Base-by-base conservation (phyloP, 495 filamentous ascomycete species). In the Trichocladium uniseriatum region DNA sequence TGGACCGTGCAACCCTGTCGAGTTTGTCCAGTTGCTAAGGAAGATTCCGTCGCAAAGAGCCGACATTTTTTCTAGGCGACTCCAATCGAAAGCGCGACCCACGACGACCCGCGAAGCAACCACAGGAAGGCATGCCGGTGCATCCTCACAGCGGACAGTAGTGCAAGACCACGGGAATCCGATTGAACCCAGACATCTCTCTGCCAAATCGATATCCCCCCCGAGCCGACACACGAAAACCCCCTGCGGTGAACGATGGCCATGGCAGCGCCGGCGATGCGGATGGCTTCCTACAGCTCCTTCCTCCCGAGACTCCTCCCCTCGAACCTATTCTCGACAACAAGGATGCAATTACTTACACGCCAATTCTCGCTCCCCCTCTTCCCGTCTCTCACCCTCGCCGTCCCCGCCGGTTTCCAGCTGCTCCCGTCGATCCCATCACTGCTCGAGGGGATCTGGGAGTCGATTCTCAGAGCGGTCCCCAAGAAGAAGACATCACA, bases 401-500 rank as follows among this genome's bases (percentile, higher is more conserved):
- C 71, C 5, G 64, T 83, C 6, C 76, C 81, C 22, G 66, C 74
- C 19, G 64, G 69, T n/a, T 71, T 83, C 51, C 72, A 72, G 40
- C 65, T 78, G 27, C 54, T 75, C n/a, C 72, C 72, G 11, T 68
- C 59, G 32, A 58, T 78, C 65, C 68, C 68, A 11, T 68, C 63
- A 11, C 55, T 92, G 3, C 64, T 94, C 15, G 76, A 77, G 38
- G 86, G 81, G 32, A 76, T 99, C 51, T 97, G 91, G 87, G 94
- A 95, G 52, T 87, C 84, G 2, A 78, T 97, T 32, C 80, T 99
- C 29, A 81, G 82, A 53, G 92, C 92, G 4, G 92, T 95, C 6
- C 92, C 92, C 9, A 99, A 99, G 77, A 97, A 95, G 71, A 99
- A 97, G 79, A 94, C 89, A 9, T 95, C 91, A 20, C 86, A 99